Evolutionary conservation across 805 yeast genomes (phyloP), one percentile per base, ranked within the genome.

Genomic region (Nakazawaea siamensis): DNA sequence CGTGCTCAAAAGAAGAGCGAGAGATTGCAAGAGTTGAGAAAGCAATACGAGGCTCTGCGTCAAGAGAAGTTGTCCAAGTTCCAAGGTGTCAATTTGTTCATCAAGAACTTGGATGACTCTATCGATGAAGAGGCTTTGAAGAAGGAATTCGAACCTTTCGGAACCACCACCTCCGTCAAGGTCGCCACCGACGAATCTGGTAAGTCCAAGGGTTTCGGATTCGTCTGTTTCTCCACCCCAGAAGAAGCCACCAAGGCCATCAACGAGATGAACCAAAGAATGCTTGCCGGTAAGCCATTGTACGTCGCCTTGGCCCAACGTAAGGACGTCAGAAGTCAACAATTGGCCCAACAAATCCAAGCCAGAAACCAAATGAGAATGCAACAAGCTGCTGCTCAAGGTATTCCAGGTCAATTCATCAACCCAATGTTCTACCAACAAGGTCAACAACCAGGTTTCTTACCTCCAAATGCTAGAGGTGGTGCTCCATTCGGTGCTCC

Each of bases 201-300:
- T 52, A 86, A 86, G 68, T 86, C 97, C 45, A 90, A 85, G 73
- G 97, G 97, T 49, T 92, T 92, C 61, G 98, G 98, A 57, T 92
- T 92, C 60, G 98, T 92, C 51, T 87, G 98, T 69, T 92, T 80
- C 82, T 78, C 95, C 38, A 65, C 92, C 46, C 96, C 97, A 57
- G 98, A 92, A 65, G 98, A 92, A 76, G 98, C 98, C 50, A 84
- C 95, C 54, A 87, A 86, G 70, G 98, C 98, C 47, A 86, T 90
- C 61, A 74, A 90, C 51, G 98, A 90, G 73, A 88, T 90, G 95
- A 87, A 90, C 77, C 96, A 87, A 69, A 83, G 87, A 61, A 82
- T 90, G 80, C 76, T 92, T 51, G 80, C 77, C 51, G 86, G 88
- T 60, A 92, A 92, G 76, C 98, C 97, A 54, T 73, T 92, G 58